Evolutionary conservation across 345 rosid genomes (phyloP).

Genomic region (Fremontodendron californicum): DNA sequence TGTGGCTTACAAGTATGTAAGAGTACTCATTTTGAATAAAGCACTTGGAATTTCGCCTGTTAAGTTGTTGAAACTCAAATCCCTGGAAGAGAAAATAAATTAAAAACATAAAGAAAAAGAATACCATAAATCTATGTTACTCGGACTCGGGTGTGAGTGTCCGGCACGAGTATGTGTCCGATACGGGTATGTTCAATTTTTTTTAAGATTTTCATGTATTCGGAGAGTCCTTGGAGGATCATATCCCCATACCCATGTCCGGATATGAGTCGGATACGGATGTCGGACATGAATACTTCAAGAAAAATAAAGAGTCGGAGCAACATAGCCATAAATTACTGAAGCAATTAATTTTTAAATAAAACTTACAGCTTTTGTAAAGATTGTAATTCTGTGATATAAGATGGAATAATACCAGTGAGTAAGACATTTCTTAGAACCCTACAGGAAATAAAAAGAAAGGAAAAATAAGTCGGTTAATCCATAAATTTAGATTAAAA

Average conservation of each 20-base stretch:
- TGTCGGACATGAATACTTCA: too few relatives aligned
- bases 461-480: background rate
- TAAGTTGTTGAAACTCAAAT: conserved; percentile 5
- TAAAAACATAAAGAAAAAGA: background rate
- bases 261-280: too few relatives aligned
- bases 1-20: conserved; percentile 24
- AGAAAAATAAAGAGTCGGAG: background rate
- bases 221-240: too few relatives aligned
- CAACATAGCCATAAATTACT: background rate
- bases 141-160: too few relatives aligned
- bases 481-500: background rate
- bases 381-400: conserved; percentile 21
- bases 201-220: too few relatives aligned
- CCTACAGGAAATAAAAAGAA: background rate
- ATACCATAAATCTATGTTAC: too few relatives aligned
- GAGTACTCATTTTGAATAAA: conserved; percentile 27
- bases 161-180: too few relatives aligned
- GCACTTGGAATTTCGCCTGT: conserved; percentile 14
- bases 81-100: background rate
- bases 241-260: too few relatives aligned
- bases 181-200: too few relatives aligned
- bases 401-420: conserved; percentile 22
- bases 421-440: conserved; percentile 32
- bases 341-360: background rate
- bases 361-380: conserved; percentile 30